These are phyloP conservation scores for Russula griseocarnosa DNA, from an alignment of 768 basidiomycete genomes.

Conservation along the genomic window DNA sequence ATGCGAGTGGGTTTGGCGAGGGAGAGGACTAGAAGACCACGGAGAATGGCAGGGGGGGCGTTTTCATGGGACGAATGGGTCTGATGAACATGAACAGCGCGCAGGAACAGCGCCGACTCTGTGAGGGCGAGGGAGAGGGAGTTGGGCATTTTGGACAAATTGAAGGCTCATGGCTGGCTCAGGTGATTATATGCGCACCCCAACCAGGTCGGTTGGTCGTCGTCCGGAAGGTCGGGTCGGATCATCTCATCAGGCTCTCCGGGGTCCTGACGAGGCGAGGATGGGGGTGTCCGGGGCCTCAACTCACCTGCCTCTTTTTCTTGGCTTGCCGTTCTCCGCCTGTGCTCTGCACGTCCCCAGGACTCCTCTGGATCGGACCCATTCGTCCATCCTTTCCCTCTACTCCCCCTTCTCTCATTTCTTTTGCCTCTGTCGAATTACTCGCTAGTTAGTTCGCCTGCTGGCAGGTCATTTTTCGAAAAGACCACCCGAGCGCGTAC, in stretches of 20 bases:
- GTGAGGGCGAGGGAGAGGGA: conserved; percentile 45
- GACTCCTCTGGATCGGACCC: conserved; percentile 29
- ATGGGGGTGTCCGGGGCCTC: not conserved
- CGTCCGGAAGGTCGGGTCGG: not conserved
- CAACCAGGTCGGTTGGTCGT: no score
- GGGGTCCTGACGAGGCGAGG: not conserved
- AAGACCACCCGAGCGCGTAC: conserved; percentile 27
- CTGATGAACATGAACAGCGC: conserved; percentile 38
- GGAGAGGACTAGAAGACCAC: conserved; percentile 60
- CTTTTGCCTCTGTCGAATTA: conserved; percentile 26
- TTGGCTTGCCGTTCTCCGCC: not conserved
- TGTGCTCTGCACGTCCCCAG: conserved; percentile 24
- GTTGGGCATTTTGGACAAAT: conserved; percentile 23
- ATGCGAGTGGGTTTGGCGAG: conserved; percentile 79
- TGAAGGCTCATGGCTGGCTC: not conserved
- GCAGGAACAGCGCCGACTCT: conserved; percentile 53
- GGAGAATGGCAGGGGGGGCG: conserved; percentile 52
- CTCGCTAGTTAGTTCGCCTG: conserved; percentile 31
- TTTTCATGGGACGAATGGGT: conserved; percentile 33
- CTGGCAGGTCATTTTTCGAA: conserved; percentile 31
- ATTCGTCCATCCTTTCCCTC: conserved; percentile 24
- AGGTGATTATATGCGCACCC: not conserved
- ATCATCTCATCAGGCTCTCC: not conserved
- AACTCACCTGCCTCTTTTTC: not conserved
- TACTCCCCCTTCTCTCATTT: conserved; percentile 4